phyloP scores from a whole-genome alignment of 352 stramenopile species.

The Pythium folliculosum region DNA sequence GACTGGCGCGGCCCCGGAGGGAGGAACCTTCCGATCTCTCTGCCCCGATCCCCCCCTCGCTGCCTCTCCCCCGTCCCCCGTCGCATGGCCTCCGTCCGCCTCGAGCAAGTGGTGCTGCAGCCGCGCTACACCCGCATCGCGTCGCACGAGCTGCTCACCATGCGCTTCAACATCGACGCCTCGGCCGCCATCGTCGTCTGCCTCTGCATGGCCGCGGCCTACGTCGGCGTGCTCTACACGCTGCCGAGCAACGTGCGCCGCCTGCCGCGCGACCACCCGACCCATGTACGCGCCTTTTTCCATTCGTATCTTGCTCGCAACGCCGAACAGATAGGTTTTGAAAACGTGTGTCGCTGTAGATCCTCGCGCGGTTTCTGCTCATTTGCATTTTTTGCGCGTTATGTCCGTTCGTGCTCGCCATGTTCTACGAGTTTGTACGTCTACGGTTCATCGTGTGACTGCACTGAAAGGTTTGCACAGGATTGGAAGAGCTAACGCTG shows the following conservation, averaged over 20 bases:
- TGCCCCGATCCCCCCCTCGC: too few species aligned
- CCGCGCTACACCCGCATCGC: constrained; percentile 34
- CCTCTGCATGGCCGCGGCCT: constrained; percentile 78
- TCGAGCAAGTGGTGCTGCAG: constrained; percentile 28
- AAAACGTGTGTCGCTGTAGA: constrained; percentile 40
- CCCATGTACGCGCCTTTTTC: constrained; percentile 21
- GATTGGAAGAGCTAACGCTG: background rate
- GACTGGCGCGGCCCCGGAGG: background rate
- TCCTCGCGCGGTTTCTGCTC: constrained; percentile 85
- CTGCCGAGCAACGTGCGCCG: constrained; percentile 70
- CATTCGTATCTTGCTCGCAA: constrained; percentile 6
- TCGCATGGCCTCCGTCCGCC: constrained; percentile 34
- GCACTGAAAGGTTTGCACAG: too few species aligned
- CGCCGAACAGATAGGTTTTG: background rate
- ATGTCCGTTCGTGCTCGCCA: constrained; percentile 76
- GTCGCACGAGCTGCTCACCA: constrained; percentile 46
- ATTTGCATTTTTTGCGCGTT: constrained; percentile 87
- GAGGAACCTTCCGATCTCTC: background rate
- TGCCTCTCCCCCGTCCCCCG: background rate
- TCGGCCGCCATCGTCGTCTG: constrained; percentile 73
- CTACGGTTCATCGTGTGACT: background rate
- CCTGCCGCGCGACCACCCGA: constrained; percentile 82
- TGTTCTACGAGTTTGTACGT: constrained; percentile 85
- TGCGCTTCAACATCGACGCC: constrained; percentile 77
- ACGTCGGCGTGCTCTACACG: constrained; percentile 88